phyloP scores from a whole-genome alignment of 345 rosid genomes.

The Triadica sebifera region DNA sequence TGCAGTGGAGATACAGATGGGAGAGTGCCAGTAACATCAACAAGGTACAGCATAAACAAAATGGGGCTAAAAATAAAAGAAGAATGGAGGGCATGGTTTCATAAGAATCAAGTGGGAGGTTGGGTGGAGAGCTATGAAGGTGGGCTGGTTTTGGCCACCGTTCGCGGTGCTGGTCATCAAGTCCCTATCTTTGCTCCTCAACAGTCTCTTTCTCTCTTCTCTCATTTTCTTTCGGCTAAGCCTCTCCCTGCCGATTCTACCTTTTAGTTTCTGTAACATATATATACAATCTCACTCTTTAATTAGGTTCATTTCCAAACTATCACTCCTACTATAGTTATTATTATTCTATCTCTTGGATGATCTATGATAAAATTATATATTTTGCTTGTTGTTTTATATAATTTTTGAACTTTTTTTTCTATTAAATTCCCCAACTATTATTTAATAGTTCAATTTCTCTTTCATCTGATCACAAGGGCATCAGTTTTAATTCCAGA shows the following conservation, averaged over 20 bases:
- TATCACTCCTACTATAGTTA: no score
- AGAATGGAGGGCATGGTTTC: conserved; percentile 79
- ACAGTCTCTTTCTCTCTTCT: conserved; percentile 57
- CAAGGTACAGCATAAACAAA: conserved; percentile 61
- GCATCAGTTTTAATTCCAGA: no score
- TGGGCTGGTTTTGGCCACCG: conserved; percentile 56
- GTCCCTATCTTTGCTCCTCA: conserved; percentile 57
- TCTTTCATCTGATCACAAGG: no score
- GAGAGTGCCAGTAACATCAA: conserved; percentile 78
- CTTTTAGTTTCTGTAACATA: no score
- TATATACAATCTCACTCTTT: no score
- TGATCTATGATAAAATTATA: no score
- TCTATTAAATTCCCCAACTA: no score
- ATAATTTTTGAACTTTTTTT: no score
- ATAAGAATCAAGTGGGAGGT: conserved; percentile 65
- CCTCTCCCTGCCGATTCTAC: neutral
- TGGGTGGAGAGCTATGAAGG: conserved; percentile 64
- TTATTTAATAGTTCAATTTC: no score
- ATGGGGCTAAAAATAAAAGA: conserved; percentile 40
- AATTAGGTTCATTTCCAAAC: no score
- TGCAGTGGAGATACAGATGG: conserved; percentile 70
- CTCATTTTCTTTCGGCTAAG: conserved; percentile 45
- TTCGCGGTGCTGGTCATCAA: conserved; percentile 73
- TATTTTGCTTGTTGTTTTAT: no score
- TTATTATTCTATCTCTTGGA: no score